phyloP scores from a whole-genome alignment of 2,329 filamentous ascomycete genomes.

The Alternaria sp. region DNA sequence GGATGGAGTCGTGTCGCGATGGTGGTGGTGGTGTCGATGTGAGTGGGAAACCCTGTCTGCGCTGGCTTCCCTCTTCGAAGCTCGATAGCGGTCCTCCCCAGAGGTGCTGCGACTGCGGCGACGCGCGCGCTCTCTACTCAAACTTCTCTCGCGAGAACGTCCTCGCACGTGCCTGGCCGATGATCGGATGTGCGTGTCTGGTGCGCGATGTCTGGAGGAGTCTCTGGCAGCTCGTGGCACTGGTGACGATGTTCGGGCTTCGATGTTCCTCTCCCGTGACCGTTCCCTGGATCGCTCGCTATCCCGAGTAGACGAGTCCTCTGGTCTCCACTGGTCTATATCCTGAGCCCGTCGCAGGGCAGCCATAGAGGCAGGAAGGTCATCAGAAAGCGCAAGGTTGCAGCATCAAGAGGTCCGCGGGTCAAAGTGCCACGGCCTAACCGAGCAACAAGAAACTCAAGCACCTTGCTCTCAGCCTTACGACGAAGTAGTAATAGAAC shows the following conservation, averaged over 20 bases:
- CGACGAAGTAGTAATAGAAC: conserved; percentile 17
- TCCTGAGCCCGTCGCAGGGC: conserved; percentile 52
- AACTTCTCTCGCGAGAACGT: conserved; percentile 45
- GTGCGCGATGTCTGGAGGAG: conserved; percentile 39
- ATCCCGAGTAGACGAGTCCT: conserved; percentile 48
- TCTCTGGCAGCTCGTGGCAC: conserved; percentile 48
- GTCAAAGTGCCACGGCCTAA: conserved; percentile 49
- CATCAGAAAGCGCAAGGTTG: conserved; percentile 48
- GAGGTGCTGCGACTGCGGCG: conserved; percentile 44
- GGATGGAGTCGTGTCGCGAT: conserved; percentile 49
- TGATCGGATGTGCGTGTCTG: conserved; percentile 39
- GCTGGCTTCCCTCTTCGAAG: conserved; percentile 48
- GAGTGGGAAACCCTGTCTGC: conserved; percentile 46
- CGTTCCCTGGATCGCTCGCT: conserved; percentile 40
- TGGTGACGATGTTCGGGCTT: conserved; percentile 47
- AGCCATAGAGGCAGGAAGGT: conserved; percentile 54
- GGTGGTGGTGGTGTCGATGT: conserved; percentile 46
- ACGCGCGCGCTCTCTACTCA: conserved; percentile 43
- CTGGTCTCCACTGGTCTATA: conserved; percentile 55
- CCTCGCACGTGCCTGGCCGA: conserved; percentile 36
- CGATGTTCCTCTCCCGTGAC: conserved; percentile 35
- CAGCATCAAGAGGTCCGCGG: conserved; percentile 47
- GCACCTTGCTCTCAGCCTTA: conserved; percentile 28
- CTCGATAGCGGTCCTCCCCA: conserved; percentile 48
- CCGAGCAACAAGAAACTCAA: conserved; percentile 42